phyloP scores from a whole-genome alignment of 2,329 filamentous ascomycete species.

The Stromatinia cepivora region DNA sequence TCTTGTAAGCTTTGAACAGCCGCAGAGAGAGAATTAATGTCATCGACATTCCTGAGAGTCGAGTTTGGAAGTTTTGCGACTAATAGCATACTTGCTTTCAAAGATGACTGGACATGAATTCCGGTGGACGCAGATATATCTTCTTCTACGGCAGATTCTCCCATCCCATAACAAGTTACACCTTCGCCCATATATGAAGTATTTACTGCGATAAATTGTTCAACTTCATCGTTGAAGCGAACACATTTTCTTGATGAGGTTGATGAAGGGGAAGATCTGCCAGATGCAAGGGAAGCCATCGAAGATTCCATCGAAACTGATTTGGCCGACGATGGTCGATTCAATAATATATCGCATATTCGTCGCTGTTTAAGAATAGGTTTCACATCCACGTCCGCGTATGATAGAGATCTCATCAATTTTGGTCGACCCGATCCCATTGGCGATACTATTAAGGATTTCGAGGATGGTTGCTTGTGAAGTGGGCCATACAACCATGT shows the following conservation, averaged over 20 bases:
- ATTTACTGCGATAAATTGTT: constrained; percentile 22
- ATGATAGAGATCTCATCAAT: constrained; percentile 1
- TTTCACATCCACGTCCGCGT: constrained; percentile 53
- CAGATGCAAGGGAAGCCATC: constrained; percentile 13
- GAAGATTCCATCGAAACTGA: background rate
- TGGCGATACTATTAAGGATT: constrained; percentile 35
- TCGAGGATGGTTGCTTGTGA: constrained; percentile 53
- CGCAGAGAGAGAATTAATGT: constrained; percentile 3
- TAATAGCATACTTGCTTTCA: background rate
- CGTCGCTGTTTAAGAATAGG: constrained; percentile 93
- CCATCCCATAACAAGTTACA: background rate
- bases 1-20: constrained; percentile 11
- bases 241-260: constrained; percentile 20
- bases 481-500: constrained; percentile 96
- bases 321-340: constrained; percentile 75
- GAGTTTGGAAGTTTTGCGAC: constrained; percentile 19
- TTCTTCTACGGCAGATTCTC: background rate
- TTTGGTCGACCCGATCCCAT: constrained; percentile 47
- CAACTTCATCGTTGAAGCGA: constrained; percentile 23
- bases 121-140: background rate
- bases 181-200: background rate
- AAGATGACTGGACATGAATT: background rate
- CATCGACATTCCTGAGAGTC: background rate
- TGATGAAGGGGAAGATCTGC: constrained; percentile 18
- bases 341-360: constrained; percentile 93